A percentile compares a stretch with the other conserved stretches of the same genome.
Conservation (phyloP, 768 basidiomycete species). For the Stropharia rugosoannulata region DNA sequence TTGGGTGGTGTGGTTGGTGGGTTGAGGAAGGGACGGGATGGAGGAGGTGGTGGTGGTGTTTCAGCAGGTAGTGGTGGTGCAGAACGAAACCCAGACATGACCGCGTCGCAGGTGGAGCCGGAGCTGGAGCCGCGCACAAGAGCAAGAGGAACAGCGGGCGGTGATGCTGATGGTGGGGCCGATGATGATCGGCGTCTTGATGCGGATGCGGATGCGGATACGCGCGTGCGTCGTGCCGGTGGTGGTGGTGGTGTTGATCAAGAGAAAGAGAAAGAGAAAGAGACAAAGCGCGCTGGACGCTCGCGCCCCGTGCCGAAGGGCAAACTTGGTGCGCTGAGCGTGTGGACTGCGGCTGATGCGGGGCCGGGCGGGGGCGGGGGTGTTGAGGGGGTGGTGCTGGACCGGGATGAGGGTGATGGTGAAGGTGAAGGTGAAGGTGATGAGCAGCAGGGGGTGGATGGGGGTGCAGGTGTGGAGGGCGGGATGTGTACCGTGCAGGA, state of each 20-base stretch:
- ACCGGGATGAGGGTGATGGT: not conserved
- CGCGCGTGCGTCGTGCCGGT: not conserved
- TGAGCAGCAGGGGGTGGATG: too few species aligned
- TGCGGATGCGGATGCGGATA: not conserved
- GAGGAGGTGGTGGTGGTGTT: too few species aligned
- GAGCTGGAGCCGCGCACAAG: too few species aligned
- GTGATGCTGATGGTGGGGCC: not conserved
- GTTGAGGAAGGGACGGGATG: too few species aligned
- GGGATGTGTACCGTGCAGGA: not conserved
- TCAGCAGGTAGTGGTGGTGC: too few species aligned
- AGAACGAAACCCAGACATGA: too few species aligned
- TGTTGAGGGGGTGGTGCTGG: not conserved
- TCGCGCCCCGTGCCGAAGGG: constrained; percentile 8
- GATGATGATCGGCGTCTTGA: not conserved
- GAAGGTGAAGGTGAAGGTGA: too few species aligned
- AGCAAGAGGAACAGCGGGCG: not conserved
- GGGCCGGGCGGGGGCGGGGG: too few species aligned
- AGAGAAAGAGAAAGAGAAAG: too few species aligned
- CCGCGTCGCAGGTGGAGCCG: too few species aligned
- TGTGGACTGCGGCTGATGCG: constrained; percentile 11
- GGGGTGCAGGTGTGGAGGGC: not conserved
- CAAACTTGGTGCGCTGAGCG: constrained; percentile 15
- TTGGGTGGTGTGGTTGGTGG: too few species aligned
- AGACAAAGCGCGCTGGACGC: too few species aligned
- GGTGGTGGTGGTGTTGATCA: not conserved